Percentiles rank a stretch among this genome's conserved stretches.
Conservation (phyloP, 2,329 filamentous ascomycete species). For the Trichoderma harzianum region DNA sequence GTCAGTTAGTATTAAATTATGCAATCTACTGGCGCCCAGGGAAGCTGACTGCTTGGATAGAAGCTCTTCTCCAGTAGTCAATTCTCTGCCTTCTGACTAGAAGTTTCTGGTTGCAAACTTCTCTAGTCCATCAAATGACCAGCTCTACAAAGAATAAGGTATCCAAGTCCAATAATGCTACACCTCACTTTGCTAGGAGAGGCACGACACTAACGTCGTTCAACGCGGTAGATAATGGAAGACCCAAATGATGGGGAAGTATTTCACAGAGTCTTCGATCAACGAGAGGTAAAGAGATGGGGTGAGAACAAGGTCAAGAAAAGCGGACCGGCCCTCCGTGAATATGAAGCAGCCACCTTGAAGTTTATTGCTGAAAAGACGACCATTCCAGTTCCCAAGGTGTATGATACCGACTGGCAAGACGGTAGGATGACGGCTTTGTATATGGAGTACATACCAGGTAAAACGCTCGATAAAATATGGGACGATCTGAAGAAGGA, state of each 20-base stretch:
- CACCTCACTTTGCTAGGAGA: background rate
- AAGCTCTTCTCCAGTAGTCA: background rate
- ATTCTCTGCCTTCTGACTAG: background rate
- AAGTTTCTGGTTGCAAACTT: background rate
- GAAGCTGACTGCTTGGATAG: background rate
- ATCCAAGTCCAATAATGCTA: background rate
- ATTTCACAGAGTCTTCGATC: background rate
- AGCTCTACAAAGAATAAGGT: background rate
- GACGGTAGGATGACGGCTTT: background rate
- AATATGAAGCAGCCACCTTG: conserved; percentile 25
- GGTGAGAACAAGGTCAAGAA: background rate
- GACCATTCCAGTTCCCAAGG: conserved; percentile 27
- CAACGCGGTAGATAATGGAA: background rate
- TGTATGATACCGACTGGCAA: conserved; percentile 23
- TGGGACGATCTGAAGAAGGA: background rate
- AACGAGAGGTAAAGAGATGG: background rate
- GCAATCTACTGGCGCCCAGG: background rate
- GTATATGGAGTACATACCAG: background rate
- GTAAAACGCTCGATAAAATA: background rate
- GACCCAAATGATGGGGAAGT: background rate
- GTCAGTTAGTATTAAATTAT: background rate
- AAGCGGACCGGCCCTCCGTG: background rate
- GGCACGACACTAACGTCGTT: background rate
- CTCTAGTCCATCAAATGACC: background rate
- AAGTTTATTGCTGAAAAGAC: conserved; percentile 30